Base-by-base conservation (phyloP, 2,329 filamentous ascomycete species). In the Ophiostoma fasciatum region DNA sequence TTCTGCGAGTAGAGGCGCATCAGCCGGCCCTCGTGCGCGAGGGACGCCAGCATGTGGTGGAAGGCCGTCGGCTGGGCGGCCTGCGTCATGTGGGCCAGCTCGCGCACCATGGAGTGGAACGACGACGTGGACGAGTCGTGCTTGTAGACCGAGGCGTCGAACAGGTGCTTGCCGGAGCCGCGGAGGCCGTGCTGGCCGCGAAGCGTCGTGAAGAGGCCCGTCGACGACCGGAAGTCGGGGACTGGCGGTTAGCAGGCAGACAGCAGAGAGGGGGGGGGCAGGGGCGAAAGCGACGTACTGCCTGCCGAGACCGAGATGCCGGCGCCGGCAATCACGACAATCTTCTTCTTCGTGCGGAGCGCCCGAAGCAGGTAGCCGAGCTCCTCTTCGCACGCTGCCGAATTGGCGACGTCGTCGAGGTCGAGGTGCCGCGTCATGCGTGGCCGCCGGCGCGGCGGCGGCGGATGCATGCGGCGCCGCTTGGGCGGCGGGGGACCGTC, bases 241-340 rank as follows among this genome's bases (percentile, higher is more conserved):
- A 98, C 79, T 83, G 48, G 22, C 12, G 12, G 21, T 14, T 47
- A 46, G 25, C 39, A 27, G 35, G 42, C 35, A 22, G 35, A 39
- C 33, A 23, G 12, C 10, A 32, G 17, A 31, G 21, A 25, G 28
- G 35, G 42, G 31, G 31, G 18, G 17, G 33, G n/a, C n/a, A 28
- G 19, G 23, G 22, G 14, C 13, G 19, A 6, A 15, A 35, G 48
- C 33, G 48, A 73, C 78, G 52, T 68, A 82, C 77, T 92, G 44
- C 90, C 90, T 47, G 90, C 88, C 36, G 88, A 88, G 35, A 94
- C 90, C 27, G 90, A 96, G 49, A 98, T 98, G 43, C 90, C 90
- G 45, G 90, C 90, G 40, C 90, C 90, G 31, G 88, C 90, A 54
- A 98, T 82, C 35, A 96, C 83, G 23, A 98, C 84, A 53, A 98